A percentile compares a stretch with the other conserved stretches of the same genome.
Evolutionary conservation across 345 rosid species (phyloP).

Genomic region (Bruguiera parviflora): DNA sequence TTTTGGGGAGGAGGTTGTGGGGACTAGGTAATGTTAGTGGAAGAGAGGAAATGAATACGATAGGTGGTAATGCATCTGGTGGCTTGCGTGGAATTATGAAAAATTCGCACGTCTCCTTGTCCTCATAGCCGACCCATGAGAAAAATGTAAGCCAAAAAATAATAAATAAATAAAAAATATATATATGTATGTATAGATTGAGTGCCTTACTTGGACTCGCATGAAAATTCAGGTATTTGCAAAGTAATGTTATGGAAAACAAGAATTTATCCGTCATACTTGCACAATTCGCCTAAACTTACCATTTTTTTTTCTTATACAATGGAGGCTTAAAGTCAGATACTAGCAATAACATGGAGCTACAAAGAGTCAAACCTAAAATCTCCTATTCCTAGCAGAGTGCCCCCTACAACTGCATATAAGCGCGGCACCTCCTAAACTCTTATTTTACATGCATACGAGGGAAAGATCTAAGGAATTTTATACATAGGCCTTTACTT

Average conservation of each 20-base stretch:
- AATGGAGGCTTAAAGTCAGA: neutral
- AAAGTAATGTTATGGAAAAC: slow-evolving; percentile 7
- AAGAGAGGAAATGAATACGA: slow-evolving; percentile 12
- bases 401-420: too few relatives aligned
- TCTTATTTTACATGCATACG: too few relatives aligned
- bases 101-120: slow-evolving; percentile 7
- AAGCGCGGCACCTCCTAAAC: too few relatives aligned
- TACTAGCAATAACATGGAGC: too few relatives aligned
- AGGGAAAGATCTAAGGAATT: too few relatives aligned
- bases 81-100: slow-evolving; percentile 14
- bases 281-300: neutral
- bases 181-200: slow-evolving; percentile 3
- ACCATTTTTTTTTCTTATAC: neutral
- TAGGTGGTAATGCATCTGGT: neutral
- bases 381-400: too few relatives aligned
- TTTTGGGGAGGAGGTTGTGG: neutral
- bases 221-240: slow-evolving; percentile 21
- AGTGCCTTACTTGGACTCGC: slow-evolving; percentile 32
- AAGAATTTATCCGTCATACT: slow-evolving; percentile 20
- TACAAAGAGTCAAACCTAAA: too few relatives aligned
- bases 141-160: neutral
- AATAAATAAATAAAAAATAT: too few relatives aligned
- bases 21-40: slow-evolving; percentile 8
- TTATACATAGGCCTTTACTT: too few relatives aligned
- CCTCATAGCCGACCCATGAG: slow-evolving; percentile 24